Evolutionary conservation across 2,329 filamentous ascomycete species (phyloP).

Genomic region (Keithomyces neogunnii): DNA sequence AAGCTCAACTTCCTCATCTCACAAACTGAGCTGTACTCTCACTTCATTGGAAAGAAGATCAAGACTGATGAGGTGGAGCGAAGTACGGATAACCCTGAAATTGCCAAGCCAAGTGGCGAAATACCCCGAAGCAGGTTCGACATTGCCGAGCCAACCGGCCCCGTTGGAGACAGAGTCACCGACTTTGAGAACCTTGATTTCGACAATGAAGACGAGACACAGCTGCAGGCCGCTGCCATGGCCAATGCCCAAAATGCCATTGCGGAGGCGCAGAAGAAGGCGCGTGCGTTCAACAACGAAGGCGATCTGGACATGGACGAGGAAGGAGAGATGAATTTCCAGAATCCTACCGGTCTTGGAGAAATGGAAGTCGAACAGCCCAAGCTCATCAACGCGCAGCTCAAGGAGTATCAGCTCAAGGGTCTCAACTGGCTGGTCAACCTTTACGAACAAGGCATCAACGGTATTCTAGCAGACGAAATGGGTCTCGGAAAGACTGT

Average conservation of each 20-base stretch:
- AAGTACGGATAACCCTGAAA: slow-evolving; percentile 74
- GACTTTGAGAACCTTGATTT: slow-evolving; percentile 94
- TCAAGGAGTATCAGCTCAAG: slow-evolving; percentile 98
- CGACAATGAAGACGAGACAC: slow-evolving; percentile 85
- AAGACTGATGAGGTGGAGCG: slow-evolving; percentile 93
- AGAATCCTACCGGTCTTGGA: slow-evolving; percentile 91
- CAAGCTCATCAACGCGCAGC: slow-evolving; percentile 82
- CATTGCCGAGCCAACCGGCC: slow-evolving; percentile 44
- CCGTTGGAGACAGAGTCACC: slow-evolving; percentile 64
- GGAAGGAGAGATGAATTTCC: slow-evolving; percentile 98
- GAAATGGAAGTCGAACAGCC: slow-evolving; percentile 93
- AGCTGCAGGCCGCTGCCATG: slow-evolving; percentile 74
- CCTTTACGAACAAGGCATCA: slow-evolving; percentile 98
- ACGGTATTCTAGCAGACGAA: slow-evolving; percentile 95
- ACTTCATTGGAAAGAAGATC: slow-evolving; percentile 99
- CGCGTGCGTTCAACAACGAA: slow-evolving; percentile 81
- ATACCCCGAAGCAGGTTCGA: slow-evolving; percentile 35
- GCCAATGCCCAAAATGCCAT: slow-evolving; percentile 95
- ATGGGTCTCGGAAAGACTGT: slow-evolving; percentile 99
- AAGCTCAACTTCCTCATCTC: slow-evolving; percentile 99
- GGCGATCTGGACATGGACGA: slow-evolving; percentile 61
- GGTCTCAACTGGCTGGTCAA: slow-evolving; percentile 99
- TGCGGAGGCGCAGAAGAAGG: slow-evolving; percentile 86
- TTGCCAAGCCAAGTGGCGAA: slow-evolving; percentile 42
- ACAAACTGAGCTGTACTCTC: slow-evolving; percentile 96